Evolutionary conservation across 164 flowering plant genomes (phyloP).

Genomic region (Stephania japonica): DNA sequence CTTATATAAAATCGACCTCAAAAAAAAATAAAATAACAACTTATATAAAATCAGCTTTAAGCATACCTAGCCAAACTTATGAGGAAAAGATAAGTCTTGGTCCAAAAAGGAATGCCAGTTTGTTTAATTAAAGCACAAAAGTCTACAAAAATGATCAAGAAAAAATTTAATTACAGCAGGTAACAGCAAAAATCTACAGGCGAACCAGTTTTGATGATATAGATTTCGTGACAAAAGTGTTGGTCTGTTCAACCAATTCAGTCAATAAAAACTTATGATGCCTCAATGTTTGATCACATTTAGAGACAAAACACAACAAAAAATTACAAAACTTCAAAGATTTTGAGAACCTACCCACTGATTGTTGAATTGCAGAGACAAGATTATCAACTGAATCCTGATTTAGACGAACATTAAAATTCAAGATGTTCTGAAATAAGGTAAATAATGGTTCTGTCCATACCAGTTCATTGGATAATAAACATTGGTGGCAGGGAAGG

Average conservation of each 20-base stretch:
- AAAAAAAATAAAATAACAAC: too few relatives aligned
- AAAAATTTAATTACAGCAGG: not conserved
- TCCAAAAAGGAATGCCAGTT: too few relatives aligned
- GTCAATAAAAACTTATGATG: slow-evolving; percentile 39
- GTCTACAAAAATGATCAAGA: not conserved
- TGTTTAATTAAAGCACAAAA: not conserved
- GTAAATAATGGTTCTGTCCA: slow-evolving; percentile 72
- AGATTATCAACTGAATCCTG: slow-evolving; percentile 52
- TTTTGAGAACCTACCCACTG: slow-evolving; percentile 38
- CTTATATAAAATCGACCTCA: too few relatives aligned
- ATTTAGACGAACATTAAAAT: slow-evolving; percentile 45
- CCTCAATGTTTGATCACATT: slow-evolving; percentile 36
- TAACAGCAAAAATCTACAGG: slow-evolving; percentile 21
- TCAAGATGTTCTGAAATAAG: slow-evolving; percentile 53
- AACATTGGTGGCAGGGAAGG: slow-evolving; percentile 46
- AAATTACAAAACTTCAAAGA: slow-evolving; percentile 72
- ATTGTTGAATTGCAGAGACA: slow-evolving; percentile 29
- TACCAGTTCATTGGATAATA: slow-evolving; percentile 44
- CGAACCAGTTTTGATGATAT: slow-evolving; percentile 43
- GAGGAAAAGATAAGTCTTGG: too few relatives aligned
- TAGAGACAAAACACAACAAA: slow-evolving; percentile 54
- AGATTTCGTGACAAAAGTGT: slow-evolving; percentile 60
- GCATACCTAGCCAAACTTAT: too few relatives aligned
- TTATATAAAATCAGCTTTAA: too few relatives aligned
- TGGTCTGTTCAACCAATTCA: slow-evolving; percentile 40